phyloP scores from a whole-genome alignment of 2,329 filamentous ascomycete species.

The Penicillium corylophilum region DNA sequence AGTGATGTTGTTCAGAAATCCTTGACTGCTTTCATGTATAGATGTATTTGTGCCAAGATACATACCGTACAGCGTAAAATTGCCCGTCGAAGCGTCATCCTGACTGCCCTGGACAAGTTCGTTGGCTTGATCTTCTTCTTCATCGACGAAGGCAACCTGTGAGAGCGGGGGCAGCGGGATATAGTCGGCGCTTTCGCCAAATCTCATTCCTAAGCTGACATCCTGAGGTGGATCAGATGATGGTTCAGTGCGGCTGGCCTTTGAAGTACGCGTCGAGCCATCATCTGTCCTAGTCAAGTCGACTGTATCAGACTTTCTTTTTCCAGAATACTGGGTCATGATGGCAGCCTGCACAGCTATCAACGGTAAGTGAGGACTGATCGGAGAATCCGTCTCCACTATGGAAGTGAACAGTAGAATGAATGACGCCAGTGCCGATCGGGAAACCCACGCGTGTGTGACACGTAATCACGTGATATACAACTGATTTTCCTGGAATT shows the following conservation, averaged over 20 bases:
- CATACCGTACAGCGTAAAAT: constrained; percentile 43
- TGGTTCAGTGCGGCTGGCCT: constrained; percentile 2
- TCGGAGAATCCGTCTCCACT: background rate
- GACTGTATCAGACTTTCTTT: constrained; percentile 14
- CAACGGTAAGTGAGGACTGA: background rate
- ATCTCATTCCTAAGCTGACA: constrained; percentile 24
- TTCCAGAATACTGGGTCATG: constrained; percentile 11
- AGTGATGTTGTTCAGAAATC: background rate
- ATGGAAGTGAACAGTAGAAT: background rate
- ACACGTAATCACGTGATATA: background rate
- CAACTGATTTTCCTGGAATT: background rate
- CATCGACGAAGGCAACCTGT: constrained; percentile 31
- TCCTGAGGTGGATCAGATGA: background rate
- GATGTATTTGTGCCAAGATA: background rate
- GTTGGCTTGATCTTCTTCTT: constrained; percentile 38
- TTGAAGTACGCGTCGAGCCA: constrained; percentile 1
- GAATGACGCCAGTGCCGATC: background rate
- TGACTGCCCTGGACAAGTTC: constrained; percentile 35
- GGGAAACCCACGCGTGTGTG: background rate
- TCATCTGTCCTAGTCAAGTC: constrained; percentile 11
- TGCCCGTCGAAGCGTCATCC: constrained; percentile 35
- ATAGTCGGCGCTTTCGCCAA: constrained; percentile 29
- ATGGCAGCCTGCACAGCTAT: background rate
- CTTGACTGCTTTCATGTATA: constrained; percentile 24
- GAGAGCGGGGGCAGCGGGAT: constrained; percentile 33